Evolutionary conservation across 495 filamentous ascomycete genomes (phyloP).

Genomic region (Lepraria neglecta): DNA sequence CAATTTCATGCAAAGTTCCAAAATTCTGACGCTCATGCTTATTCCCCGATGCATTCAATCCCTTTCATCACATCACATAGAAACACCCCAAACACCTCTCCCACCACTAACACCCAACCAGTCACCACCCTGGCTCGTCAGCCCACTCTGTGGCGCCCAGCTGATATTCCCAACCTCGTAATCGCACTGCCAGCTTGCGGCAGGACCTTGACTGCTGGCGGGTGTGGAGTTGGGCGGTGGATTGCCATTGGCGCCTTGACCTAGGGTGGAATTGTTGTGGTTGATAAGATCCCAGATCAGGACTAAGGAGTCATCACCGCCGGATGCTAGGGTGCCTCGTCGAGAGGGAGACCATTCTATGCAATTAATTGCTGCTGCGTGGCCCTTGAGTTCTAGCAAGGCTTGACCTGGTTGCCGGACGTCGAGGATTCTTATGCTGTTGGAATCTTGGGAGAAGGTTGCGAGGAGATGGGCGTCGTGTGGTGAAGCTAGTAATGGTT

Average conservation of each 20-base stretch:
- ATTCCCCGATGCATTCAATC: background rate
- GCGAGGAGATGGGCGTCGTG: conserved; percentile 94
- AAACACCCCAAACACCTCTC: conserved; percentile 84
- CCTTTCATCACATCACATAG: conserved; percentile 42
- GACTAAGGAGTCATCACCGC: conserved; percentile 85
- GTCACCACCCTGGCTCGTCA: conserved; percentile 71
- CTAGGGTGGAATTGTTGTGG: conserved; percentile 40
- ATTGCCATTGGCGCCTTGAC: conserved; percentile 40
- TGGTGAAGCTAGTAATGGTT: conserved; percentile 61
- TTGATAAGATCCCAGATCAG: conserved; percentile 91
- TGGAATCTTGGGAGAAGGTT: conserved; percentile 91
- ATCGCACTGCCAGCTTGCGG: conserved; percentile 87
- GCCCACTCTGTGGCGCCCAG: conserved; percentile 77
- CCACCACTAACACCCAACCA: conserved; percentile 94
- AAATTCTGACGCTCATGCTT: conserved; percentile 2
- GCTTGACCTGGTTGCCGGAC: conserved; percentile 96
- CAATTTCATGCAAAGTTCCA: conserved; percentile 4
- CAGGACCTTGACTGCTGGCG: conserved; percentile 61
- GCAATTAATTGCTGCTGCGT: conserved; percentile 76
- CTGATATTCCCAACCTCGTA: conserved; percentile 93
- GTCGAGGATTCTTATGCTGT: conserved; percentile 89
- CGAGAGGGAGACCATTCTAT: conserved; percentile 92
- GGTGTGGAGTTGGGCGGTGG: conserved; percentile 37
- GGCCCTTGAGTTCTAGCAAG: conserved; percentile 88
- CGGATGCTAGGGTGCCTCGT: conserved; percentile 82